Evolutionary conservation across 805 yeast species (phyloP).

Genomic region (Blastobotrys peoriensis): DNA sequence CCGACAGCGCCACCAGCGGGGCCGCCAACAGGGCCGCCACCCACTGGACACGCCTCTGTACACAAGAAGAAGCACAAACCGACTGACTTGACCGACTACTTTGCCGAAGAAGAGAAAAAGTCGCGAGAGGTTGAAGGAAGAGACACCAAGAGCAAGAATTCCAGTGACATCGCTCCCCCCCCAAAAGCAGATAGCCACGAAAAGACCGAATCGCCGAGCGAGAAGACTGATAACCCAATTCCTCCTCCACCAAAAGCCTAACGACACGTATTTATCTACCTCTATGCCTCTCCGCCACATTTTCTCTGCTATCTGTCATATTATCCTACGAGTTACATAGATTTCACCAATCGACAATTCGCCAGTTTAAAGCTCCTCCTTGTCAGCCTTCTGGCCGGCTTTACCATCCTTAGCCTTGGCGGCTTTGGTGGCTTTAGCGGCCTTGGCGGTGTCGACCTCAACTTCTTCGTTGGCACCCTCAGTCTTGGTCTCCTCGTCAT

Average conservation of each 20-base stretch:
- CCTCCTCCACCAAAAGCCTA: too few species aligned
- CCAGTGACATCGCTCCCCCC: slow-evolving; percentile 24
- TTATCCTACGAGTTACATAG: too few species aligned
- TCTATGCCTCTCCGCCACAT: too few species aligned
- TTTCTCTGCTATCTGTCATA: too few species aligned
- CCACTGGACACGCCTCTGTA: slow-evolving; percentile 3
- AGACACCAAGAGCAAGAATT: slow-evolving; percentile 6
- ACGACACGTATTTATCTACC: too few species aligned
- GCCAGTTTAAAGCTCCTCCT: not conserved
- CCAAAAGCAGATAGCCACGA: slow-evolving; percentile 17
- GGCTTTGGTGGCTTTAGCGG: not conserved
- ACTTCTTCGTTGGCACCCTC: slow-evolving; percentile 1
- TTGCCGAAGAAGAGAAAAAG: slow-evolving; percentile 24
- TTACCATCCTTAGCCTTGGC: too few species aligned
- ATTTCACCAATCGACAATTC: too few species aligned
- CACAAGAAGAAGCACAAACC: not conserved
- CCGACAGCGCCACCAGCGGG: not conserved
- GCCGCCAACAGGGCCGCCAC: slow-evolving; percentile 5
- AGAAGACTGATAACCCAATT: too few species aligned
- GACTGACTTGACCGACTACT: slow-evolving; percentile 21
- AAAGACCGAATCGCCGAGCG: too few species aligned
- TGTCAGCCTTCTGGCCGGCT: too few species aligned
- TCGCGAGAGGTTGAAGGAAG: slow-evolving; percentile 20
- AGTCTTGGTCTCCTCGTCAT: slow-evolving; percentile 14
- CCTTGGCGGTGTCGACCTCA: not conserved